A percentile compares a stretch with the other conserved stretches of the same genome.
phyloP scores from a whole-genome alignment of 2,329 filamentous ascomycete species.

The Monosporascus sp. region DNA sequence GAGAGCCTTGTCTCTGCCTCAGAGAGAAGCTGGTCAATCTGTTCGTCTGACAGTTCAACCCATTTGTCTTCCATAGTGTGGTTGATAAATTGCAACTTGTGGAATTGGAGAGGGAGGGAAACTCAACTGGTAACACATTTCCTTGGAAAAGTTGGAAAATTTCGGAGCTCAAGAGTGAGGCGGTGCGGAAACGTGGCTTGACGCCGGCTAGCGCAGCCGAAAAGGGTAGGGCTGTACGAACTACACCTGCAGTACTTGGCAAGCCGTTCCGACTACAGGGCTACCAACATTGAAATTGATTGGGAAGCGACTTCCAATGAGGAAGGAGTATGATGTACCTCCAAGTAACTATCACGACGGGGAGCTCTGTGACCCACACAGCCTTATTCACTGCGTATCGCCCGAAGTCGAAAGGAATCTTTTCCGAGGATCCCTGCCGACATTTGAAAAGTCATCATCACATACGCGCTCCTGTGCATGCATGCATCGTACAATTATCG shows the following conservation, averaged over 20 bases:
- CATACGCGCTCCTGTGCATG: neutral
- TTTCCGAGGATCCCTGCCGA: neutral
- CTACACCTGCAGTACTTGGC: no score
- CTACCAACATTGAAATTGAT: no score
- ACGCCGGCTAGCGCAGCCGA: neutral
- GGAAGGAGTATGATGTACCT: neutral
- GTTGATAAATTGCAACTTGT: slow-evolving; percentile 4
- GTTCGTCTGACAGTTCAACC: slow-evolving; percentile 53
- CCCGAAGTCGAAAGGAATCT: neutral
- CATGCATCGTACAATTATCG: neutral
- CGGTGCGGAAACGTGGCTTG: no score
- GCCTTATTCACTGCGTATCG: neutral
- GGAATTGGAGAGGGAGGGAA: neutral
- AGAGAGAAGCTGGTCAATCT: slow-evolving; percentile 57
- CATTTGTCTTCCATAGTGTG: slow-evolving; percentile 20
- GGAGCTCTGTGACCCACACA: neutral
- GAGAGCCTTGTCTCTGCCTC: slow-evolving; percentile 56
- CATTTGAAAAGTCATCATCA: neutral
- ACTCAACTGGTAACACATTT: neutral
- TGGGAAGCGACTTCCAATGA: neutral
- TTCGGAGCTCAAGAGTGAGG: no score
- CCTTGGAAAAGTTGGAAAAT: no score
- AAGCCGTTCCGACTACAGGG: no score
- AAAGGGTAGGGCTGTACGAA: neutral
- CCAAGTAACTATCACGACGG: neutral